phyloP scores from a whole-genome alignment of 306 rosid genomes.

The Cucurbita moschata region DNA sequence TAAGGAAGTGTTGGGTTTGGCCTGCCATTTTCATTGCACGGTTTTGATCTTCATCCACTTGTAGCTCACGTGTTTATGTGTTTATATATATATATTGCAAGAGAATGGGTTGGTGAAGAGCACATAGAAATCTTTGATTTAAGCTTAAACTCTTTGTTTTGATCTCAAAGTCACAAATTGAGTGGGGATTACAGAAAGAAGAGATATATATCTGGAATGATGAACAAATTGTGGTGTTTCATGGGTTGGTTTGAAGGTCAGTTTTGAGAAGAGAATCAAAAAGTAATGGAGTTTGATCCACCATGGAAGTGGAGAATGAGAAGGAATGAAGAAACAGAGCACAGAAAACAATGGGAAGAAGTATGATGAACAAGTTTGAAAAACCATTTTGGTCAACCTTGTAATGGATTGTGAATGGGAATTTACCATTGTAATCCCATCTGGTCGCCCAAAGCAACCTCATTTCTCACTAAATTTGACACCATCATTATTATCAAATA shows the following conservation, averaged over 20 bases:
- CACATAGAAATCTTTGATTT: background rate
- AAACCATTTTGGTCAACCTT: background rate
- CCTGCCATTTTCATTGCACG: conserved; percentile 6
- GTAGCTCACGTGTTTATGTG: background rate
- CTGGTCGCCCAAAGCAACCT: background rate
- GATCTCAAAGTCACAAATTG: background rate
- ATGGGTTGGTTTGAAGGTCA: background rate
- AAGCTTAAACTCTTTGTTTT: background rate
- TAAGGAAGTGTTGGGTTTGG: background rate
- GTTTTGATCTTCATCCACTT: background rate
- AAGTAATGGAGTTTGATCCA: background rate
- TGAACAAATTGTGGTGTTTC: background rate
- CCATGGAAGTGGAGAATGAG: conserved; percentile 5
- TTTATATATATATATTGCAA: background rate
- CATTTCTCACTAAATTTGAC: background rate
- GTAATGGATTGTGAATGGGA: background rate
- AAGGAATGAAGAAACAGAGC: background rate
- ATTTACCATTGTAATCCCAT: background rate
- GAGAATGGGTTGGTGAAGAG: background rate
- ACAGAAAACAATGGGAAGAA: conserved; percentile 1
- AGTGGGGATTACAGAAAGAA: background rate
- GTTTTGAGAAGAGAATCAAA: background rate
- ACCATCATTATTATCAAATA: background rate
- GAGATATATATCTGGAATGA: background rate
- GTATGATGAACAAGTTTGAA: background rate